Conservation (phyloP, 768 basidiomycete genomes). For the Pholiota microspora region DNA sequence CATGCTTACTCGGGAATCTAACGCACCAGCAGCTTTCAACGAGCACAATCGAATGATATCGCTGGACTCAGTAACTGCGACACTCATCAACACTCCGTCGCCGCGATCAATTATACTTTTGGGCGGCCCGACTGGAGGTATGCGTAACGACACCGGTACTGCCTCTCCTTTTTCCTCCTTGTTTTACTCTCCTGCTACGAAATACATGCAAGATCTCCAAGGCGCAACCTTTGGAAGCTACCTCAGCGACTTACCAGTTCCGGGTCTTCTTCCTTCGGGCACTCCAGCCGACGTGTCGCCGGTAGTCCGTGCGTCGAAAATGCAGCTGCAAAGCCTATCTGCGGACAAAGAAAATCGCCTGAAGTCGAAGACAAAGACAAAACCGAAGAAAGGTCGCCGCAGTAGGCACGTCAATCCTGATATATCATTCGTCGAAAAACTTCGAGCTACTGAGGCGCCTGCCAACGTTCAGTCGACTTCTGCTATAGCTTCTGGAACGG, state of each 20-base stretch:
- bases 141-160: constrained; percentile 1
- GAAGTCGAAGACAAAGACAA: constrained; percentile 9
- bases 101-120: constrained; percentile 13
- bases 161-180: constrained; percentile 8
- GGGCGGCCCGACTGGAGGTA: constrained; percentile 5
- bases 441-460: constrained; percentile 11
- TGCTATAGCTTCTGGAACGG: background rate
- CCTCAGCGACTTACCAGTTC: constrained; percentile 13
- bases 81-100: constrained; percentile 26
- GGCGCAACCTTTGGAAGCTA: constrained; percentile 17
- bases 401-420: constrained; percentile 5
- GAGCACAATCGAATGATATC: constrained; percentile 23
- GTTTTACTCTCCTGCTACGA: constrained; percentile 13
- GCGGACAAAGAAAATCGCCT: background rate
- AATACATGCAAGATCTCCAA: constrained; percentile 19
- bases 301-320: constrained; percentile 23
- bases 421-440: constrained; percentile 19
- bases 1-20: background rate
- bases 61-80: constrained; percentile 21
- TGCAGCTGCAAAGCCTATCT: background rate
- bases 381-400: constrained; percentile 8
- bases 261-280: constrained; percentile 7
- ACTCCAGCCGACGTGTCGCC: constrained; percentile 29
- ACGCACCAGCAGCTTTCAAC: constrained; percentile 12
- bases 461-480: background rate